A percentile compares a stretch with the other conserved stretches of the same genome.
Conservation (phyloP, 2,329 filamentous ascomycete species). For the Amesomyces nigricolor region DNA sequence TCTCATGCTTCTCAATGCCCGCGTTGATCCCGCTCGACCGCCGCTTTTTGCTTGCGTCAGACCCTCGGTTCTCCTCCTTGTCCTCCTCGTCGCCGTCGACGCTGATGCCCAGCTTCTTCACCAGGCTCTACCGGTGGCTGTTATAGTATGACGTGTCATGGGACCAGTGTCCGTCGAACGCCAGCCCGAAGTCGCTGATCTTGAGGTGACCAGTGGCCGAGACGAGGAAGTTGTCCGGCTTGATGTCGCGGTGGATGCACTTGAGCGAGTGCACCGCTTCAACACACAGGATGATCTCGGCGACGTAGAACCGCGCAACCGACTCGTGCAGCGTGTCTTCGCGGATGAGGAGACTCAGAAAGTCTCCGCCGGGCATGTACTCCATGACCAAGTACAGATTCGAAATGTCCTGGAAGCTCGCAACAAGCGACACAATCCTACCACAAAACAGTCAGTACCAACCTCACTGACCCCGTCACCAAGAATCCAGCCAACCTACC, state of each 20-base stretch:
- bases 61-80: slow-evolving; percentile 43
- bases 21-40: slow-evolving; percentile 39
- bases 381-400: slow-evolving; percentile 95
- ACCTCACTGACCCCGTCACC: neutral
- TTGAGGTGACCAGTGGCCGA: slow-evolving; percentile 83
- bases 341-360: slow-evolving; percentile 77
- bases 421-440: slow-evolving; percentile 78
- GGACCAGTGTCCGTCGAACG: slow-evolving; percentile 92
- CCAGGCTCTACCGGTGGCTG: slow-evolving; percentile 70
- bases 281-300: slow-evolving; percentile 93
- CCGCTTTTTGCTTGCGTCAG: slow-evolving; percentile 35
- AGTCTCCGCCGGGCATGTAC: slow-evolving; percentile 96
- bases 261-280: slow-evolving; percentile 83
- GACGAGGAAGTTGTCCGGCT: slow-evolving; percentile 95
- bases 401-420: slow-evolving; percentile 80
- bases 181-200: slow-evolving; percentile 92
- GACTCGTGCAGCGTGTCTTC: slow-evolving; percentile 77
- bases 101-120: slow-evolving; percentile 69
- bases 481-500: slow-evolving; percentile 41
- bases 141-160: slow-evolving; percentile 86
- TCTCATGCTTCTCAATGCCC: slow-evolving; percentile 35
- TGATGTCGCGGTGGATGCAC: slow-evolving; percentile 94
- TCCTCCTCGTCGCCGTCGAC: slow-evolving; percentile 72
- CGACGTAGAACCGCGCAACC: slow-evolving; percentile 78
- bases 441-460: slow-evolving; percentile 2